Base-by-base conservation (phyloP, 139 green algal species). In the Closterium sp. region DNA sequence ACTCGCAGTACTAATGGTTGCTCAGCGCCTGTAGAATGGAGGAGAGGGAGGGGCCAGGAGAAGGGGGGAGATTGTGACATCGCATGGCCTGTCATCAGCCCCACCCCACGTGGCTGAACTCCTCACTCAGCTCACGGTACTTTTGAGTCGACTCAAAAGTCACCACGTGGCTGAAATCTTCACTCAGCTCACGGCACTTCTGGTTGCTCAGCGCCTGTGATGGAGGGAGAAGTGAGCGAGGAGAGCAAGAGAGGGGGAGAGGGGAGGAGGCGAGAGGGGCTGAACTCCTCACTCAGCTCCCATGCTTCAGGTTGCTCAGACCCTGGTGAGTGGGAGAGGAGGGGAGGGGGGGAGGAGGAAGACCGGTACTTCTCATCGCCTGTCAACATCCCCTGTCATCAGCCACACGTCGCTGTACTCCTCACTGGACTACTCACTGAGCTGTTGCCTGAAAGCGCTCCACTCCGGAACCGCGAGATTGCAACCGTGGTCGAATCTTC, bases 291-390 rank as follows among this genome's bases (percentile, higher is more conserved):
- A 93, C 97, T 97, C 86, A 99, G 95, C 94, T 99, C 97, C 1
- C 97, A 90, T 96, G 99, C 94, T 99, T 99, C 91, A 99, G 98
- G 95, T 99, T 99, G 95, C 92, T 97, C 81, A 99, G 96, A 5
- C 97, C 97, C 94, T 94, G 38, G 38, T 66, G 4, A 10, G 4
- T 1, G 87, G 5, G 76, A 1, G 4, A 1, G 28, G n/a, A 19
- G n/a, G 23, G 96, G 95, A 92, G 98, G 97, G 43, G 99, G 94
- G 55, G 38, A 6, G 38, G 38, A 10, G 94, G 96, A 89, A 98
- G 97, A 2, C 97, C 12, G 38, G 38, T 85, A 31, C 76, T 33
- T 31, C 2, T 85, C 12, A 33, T 12, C n/a, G n/a, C n/a, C n/a
- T 12, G 4, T 1, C 19, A 12, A 10, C 9, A 12, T 66, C 38